Evolutionary conservation across 768 basidiomycete genomes (phyloP).

Genomic region (Rhodosporidiobolus sp.): DNA sequence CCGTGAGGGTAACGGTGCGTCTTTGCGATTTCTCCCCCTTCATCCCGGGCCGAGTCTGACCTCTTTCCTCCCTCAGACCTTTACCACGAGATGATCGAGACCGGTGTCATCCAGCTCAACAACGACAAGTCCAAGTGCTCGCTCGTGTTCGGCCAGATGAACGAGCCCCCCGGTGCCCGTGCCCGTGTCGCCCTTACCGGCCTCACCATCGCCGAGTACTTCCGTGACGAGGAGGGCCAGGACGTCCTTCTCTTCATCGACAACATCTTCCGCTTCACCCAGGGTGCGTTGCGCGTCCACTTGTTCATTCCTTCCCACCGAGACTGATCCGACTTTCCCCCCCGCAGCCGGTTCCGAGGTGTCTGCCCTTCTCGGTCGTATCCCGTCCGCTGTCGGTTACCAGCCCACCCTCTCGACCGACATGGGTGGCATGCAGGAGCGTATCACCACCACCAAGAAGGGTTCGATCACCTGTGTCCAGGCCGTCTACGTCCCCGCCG

Average conservation of each 20-base stretch:
- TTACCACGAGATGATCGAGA: conserved; percentile 99
- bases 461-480: conserved; percentile 99
- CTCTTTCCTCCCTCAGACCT: conserved; percentile 53
- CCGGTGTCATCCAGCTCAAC: conserved; percentile 99
- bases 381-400: conserved; percentile 99
- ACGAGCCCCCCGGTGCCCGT: conserved; percentile 99
- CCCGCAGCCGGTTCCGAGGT: conserved; percentile 91
- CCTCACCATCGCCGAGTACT: conserved; percentile 99
- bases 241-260: conserved; percentile 99
- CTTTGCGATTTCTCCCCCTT: neutral
- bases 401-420: conserved; percentile 99
- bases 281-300: conserved; percentile 51
- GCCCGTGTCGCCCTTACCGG: conserved; percentile 99
- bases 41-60: neutral
- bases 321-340: neutral
- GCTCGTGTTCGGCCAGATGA: conserved; percentile 99
- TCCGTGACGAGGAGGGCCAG: conserved; percentile 99
- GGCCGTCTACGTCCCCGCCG: conserved; percentile 99
- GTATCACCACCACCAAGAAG: conserved; percentile 98
- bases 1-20: conserved; percentile 91
- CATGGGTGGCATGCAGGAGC: conserved; percentile 99
- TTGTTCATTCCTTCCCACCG: no score
- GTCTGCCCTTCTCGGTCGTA: conserved; percentile 99
- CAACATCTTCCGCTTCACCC: conserved; percentile 99
- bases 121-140: conserved; percentile 98